These are phyloP conservation scores for Diplosphaera chodatii DNA, from an alignment of 139 green algal species.

Conservation along the genomic window DNA sequence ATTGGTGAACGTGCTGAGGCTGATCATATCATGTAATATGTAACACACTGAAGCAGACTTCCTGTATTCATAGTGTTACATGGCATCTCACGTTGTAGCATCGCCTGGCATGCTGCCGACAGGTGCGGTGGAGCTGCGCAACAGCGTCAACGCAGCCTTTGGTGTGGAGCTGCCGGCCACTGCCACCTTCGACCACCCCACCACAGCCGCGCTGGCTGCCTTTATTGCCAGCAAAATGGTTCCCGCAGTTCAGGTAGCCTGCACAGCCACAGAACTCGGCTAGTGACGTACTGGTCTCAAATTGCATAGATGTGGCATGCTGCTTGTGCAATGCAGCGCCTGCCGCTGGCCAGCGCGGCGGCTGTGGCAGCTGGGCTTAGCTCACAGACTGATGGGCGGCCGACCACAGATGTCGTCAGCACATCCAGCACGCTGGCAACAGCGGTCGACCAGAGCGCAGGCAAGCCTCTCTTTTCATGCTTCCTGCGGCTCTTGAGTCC, in stretches of 20 bases:
- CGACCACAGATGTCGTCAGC: conserved; percentile 5
- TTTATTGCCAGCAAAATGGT: conserved; percentile 17
- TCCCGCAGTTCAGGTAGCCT: background rate
- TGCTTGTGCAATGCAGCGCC: background rate
- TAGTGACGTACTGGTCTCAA: too few relatives aligned
- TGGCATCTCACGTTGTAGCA: too few relatives aligned
- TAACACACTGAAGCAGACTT: too few relatives aligned
- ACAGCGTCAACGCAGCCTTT: conserved; percentile 18
- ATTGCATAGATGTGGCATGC: too few relatives aligned
- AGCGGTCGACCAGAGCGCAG: background rate
- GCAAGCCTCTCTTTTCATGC: too few relatives aligned
- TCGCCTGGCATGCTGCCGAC: too few relatives aligned
- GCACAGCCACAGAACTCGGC: too few relatives aligned
- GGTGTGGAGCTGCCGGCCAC: conserved; percentile 40
- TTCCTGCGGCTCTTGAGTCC: too few relatives aligned
- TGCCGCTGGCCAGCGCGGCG: background rate
- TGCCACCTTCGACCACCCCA: conserved; percentile 56
- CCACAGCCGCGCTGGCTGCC: conserved; percentile 33
- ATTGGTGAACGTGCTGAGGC: background rate
- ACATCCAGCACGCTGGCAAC: conserved; percentile 9
- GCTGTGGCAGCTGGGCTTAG: too few relatives aligned
- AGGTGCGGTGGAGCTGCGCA: conserved; percentile 31
- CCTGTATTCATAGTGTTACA: too few relatives aligned
- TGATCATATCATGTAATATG: too few relatives aligned
- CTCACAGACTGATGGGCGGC: background rate